phyloP scores from a whole-genome alignment of 805 yeast genomes.

The Debaryomyces castellii region DNA sequence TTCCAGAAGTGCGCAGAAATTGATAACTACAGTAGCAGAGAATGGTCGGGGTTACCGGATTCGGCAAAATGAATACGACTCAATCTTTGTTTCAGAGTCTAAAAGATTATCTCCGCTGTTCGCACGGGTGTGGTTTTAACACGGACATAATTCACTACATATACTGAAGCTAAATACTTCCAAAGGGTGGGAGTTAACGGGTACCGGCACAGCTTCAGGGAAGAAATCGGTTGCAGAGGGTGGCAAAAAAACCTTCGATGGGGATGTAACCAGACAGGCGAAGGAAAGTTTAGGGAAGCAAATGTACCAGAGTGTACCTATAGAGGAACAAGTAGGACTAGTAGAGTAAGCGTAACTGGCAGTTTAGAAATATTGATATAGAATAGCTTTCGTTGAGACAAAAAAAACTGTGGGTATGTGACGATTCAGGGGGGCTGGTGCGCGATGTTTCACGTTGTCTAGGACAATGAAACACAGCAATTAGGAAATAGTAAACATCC shows the following conservation, averaged over 20 bases:
- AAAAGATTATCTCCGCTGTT: neutral
- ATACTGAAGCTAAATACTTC: neutral
- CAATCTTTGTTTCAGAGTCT: neutral
- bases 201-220: neutral
- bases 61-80: neutral
- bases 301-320: too few species aligned
- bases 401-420: neutral
- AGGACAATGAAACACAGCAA: too few species aligned
- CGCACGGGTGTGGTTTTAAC: neutral
- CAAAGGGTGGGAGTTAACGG: neutral
- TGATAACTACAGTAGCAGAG: neutral
- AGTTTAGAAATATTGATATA: too few species aligned
- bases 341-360: too few species aligned
- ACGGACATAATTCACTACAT: neutral
- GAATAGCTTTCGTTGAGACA: too few species aligned
- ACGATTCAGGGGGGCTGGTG: neutral
- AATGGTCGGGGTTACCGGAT: neutral
- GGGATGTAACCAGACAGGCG: too few species aligned
- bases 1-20: neutral
- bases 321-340: too few species aligned
- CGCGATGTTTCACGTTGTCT: neutral
- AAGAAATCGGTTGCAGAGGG: neutral
- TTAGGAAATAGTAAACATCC: constrained; percentile 1
- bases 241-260: neutral
- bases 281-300: neutral